Percentiles rank a stretch among this genome's conserved stretches.
phyloP scores from a whole-genome alignment of 345 rosid species.

The Balakata baccata region DNA sequence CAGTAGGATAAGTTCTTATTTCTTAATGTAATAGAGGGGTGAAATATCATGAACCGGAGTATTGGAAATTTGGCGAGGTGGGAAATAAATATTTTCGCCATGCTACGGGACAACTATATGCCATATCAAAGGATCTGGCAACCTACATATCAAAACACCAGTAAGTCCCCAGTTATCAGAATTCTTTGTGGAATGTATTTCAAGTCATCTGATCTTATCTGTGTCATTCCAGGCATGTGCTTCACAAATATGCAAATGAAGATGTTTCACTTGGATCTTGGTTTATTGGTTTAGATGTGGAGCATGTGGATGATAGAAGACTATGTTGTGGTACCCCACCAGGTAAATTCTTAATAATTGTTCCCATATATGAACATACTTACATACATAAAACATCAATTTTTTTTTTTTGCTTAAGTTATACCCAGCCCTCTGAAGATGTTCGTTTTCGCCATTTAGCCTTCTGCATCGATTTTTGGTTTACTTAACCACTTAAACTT shows the following conservation, averaged over 20 bases:
- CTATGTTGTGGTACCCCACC: conserved; percentile 79
- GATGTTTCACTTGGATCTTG: conserved; percentile 51
- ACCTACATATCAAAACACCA: conserved; percentile 63
- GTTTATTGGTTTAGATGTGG: conserved; percentile 45
- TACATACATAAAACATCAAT: too few species aligned
- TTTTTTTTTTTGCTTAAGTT: too few species aligned
- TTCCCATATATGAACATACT: not conserved
- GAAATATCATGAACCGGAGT: conserved; percentile 85
- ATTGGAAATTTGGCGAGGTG: conserved; percentile 65
- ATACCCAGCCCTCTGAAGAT: too few species aligned
- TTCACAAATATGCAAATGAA: conserved; percentile 49
- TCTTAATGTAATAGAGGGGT: conserved; percentile 49
- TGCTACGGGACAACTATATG: conserved; percentile 88
- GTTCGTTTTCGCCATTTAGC: too few species aligned
- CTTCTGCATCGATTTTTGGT: too few species aligned
- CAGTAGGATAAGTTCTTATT: not conserved
- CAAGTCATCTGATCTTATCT: not conserved
- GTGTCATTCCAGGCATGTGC: conserved; percentile 44
- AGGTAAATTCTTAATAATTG: conserved; percentile 38
- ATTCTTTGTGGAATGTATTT: not conserved
- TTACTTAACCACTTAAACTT: too few species aligned
- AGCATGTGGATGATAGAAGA: conserved; percentile 44
- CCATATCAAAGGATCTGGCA: conserved; percentile 80
- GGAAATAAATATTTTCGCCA: conserved; percentile 57
- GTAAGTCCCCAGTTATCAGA: conserved; percentile 38